These are phyloP conservation scores for Aspergillus puulaauensis DNA, from an alignment of 2,329 filamentous ascomycete genomes.

Conservation along the genomic window DNA sequence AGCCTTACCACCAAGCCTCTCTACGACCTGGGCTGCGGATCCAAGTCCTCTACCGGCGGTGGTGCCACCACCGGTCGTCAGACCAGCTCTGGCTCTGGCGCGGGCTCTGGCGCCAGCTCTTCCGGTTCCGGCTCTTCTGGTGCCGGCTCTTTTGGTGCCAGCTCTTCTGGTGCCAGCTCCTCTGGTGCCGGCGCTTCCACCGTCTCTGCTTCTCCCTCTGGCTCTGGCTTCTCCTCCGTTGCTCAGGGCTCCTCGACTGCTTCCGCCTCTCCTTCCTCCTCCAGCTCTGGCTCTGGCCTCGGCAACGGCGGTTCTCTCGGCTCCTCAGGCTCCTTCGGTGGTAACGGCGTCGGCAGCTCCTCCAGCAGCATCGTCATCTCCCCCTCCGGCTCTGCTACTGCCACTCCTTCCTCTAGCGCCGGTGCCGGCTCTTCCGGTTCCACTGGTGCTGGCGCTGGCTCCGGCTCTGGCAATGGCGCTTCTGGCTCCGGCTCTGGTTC, in stretches of 20 bases:
- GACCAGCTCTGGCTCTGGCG: no score
- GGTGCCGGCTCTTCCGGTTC: conserved; percentile 13
- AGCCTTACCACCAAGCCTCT: conserved; percentile 36
- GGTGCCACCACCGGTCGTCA: no score
- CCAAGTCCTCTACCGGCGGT: no score
- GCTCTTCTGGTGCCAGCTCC: conserved; percentile 14
- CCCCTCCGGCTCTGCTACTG: conserved; percentile 13
- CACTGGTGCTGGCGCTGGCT: conserved; percentile 8
- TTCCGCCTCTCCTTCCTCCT: not conserved
- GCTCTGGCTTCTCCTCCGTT: conserved; percentile 16
- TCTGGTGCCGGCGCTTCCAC: conserved; percentile 6
- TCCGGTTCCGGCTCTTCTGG: conserved; percentile 15
- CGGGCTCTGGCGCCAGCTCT: conserved; percentile 12
- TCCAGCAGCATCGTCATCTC: conserved; percentile 12
- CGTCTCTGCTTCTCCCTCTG: conserved; percentile 1
- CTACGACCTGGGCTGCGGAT: conserved; percentile 37
- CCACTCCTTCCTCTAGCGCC: not conserved
- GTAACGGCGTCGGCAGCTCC: not conserved
- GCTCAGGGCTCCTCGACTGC: not conserved
- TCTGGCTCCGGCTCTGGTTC: conserved; percentile 8
- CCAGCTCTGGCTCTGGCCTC: not conserved
- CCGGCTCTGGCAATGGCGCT: not conserved
- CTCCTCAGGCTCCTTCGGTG: not conserved
- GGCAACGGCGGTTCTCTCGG: not conserved
- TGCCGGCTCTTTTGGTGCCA: conserved; percentile 15